phyloP scores from a whole-genome alignment of 2,329 filamentous ascomycete genomes.

The Talaromyces atroroseus region DNA sequence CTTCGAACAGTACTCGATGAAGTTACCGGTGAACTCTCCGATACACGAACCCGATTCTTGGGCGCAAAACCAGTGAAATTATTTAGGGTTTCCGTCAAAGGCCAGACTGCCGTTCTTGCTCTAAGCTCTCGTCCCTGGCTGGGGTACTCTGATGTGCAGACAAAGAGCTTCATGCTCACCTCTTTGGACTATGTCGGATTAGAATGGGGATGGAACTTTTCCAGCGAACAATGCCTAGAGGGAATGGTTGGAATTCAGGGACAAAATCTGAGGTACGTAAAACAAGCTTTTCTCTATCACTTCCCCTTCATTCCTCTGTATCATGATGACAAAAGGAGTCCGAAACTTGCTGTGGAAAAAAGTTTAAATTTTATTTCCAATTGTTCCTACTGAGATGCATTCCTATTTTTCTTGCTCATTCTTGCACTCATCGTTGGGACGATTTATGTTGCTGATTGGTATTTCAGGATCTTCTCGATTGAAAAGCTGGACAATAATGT shows the following conservation, averaged over 20 bases:
- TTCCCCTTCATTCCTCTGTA: conserved; percentile 26
- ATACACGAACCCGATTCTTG: conserved; percentile 89
- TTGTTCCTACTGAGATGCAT: conserved; percentile 88
- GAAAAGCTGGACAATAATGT: conserved; percentile 81
- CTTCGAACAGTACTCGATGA: conserved; percentile 92
- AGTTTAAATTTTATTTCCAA: conserved; percentile 57
- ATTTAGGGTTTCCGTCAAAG: conserved; percentile 83
- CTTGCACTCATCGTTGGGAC: neutral
- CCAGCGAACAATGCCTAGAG: conserved; percentile 86
- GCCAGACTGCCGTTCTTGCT: conserved; percentile 77
- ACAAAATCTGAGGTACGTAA: conserved; percentile 72
- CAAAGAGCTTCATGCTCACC: conserved; percentile 83
- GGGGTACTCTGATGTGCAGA: conserved; percentile 83
- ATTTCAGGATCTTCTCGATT: conserved; percentile 76
- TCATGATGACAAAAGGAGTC: conserved; percentile 40
- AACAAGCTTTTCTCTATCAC: conserved; percentile 22
- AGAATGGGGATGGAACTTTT: conserved; percentile 95
- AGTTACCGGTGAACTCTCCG: conserved; percentile 88
- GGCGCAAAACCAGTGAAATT: conserved; percentile 85
- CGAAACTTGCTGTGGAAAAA: conserved; percentile 39
- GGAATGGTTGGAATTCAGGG: conserved; percentile 92
- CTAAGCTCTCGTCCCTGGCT: conserved; percentile 94
- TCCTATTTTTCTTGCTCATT: neutral
- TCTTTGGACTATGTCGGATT: conserved; percentile 82
- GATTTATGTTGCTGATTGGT: conserved; percentile 3